These are phyloP conservation scores for Ophiosphaerella korrae DNA, from an alignment of 2,329 filamentous ascomycete genomes.

Conservation along the genomic window DNA sequence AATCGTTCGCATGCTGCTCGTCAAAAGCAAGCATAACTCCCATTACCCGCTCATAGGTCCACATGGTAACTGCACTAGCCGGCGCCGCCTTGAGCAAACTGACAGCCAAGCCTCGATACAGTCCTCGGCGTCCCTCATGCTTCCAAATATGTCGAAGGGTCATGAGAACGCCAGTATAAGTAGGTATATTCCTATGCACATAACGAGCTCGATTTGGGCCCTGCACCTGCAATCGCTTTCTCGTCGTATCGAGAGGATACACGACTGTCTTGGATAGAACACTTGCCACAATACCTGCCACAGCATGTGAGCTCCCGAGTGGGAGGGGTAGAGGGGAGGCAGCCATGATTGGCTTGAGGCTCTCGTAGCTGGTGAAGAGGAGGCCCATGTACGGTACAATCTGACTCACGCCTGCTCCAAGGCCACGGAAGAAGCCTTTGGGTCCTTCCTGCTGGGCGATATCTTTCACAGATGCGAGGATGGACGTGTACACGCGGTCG, in stretches of 20 bases:
- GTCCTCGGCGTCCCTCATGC: conserved; percentile 75
- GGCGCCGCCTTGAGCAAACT: conserved; percentile 92
- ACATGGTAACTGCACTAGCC: conserved; percentile 90
- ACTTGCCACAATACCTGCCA: conserved; percentile 79
- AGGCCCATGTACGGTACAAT: conserved; percentile 97
- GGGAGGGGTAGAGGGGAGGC: conserved; percentile 62
- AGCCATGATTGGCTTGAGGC: conserved; percentile 57
- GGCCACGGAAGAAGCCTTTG: conserved; percentile 84
- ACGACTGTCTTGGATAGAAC: conserved; percentile 85
- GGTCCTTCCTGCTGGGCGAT: conserved; percentile 78
- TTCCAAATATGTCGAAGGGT: conserved; percentile 72
- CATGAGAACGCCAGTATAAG: conserved; percentile 70
- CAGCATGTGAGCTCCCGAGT: conserved; percentile 80
- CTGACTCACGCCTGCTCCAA: conserved; percentile 80
- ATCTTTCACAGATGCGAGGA: conserved; percentile 70
- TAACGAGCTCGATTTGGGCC: conserved; percentile 82
- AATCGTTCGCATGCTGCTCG: conserved; percentile 2
- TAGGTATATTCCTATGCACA: conserved; percentile 84
- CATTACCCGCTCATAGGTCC: conserved; percentile 86
- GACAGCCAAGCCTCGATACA: conserved; percentile 88
- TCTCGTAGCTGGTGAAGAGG: conserved; percentile 91
- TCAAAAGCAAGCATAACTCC: conserved; percentile 56
- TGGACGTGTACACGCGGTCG: conserved; percentile 75
- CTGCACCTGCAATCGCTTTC: conserved; percentile 94
- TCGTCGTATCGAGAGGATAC: conserved; percentile 89